Evolutionary conservation across 768 basidiomycete species (phyloP).

Genomic region (Zangia roseola): DNA sequence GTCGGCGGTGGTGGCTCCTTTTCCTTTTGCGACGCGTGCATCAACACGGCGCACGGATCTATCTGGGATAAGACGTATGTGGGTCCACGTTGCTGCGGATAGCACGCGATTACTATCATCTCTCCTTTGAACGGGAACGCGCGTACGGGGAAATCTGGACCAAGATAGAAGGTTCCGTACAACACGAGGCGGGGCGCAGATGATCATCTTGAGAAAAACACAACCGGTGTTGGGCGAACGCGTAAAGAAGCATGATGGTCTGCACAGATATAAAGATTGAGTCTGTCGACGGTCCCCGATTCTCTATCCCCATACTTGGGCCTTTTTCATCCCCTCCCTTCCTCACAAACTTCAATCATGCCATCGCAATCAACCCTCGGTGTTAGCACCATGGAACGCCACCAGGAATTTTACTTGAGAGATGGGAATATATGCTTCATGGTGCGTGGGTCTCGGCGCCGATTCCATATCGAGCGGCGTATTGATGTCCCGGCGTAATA

Average conservation of each 20-base stretch:
- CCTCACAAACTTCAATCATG: not conserved
- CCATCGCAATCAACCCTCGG: conserved; percentile 2
- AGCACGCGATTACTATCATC: not conserved
- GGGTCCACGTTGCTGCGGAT: conserved; percentile 25
- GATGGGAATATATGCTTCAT: conserved; percentile 55
- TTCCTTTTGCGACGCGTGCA: not conserved
- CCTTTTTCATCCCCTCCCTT: not conserved
- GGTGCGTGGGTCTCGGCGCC: conserved; percentile 34
- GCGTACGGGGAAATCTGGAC: not conserved
- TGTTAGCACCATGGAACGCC: conserved; percentile 19
- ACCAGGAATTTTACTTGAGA: conserved; percentile 47
- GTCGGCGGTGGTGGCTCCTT: not conserved
- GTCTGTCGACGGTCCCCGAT: not conserved
- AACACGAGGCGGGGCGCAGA: conserved; percentile 8
- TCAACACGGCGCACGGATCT: conserved; percentile 11
- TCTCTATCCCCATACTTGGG: no score
- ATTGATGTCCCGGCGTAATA: not conserved
- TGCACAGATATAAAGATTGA: conserved; percentile 12
- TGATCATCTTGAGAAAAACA: conserved; percentile 16
- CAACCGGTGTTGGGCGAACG: not conserved
- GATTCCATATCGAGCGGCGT: not conserved
- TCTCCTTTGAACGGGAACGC: not conserved
- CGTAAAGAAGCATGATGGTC: conserved; percentile 4
- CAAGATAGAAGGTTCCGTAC: conserved; percentile 1
- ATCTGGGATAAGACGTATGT: conserved; percentile 15